These are phyloP conservation scores for Candida ovalis DNA, from an alignment of 805 yeast genomes.

Conservation along the genomic window DNA sequence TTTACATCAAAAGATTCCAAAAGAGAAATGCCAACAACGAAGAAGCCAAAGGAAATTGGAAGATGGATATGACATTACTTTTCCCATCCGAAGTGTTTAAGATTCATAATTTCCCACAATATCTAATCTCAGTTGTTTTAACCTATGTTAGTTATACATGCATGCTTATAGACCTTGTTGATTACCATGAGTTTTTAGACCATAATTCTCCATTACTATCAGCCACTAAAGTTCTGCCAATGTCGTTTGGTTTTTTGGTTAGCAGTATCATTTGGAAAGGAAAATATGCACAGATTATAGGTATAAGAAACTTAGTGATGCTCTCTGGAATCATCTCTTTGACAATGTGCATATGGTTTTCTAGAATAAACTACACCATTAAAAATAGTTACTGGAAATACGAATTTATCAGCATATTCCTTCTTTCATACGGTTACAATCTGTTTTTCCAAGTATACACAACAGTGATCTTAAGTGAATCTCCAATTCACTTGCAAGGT, in stretches of 20 bases:
- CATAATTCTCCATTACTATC: conserved; percentile 31
- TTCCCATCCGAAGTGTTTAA: conserved; percentile 20
- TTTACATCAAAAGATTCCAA: conserved; percentile 4
- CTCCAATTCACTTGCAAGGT: conserved; percentile 39
- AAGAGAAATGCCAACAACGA: neutral
- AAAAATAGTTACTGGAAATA: conserved; percentile 21
- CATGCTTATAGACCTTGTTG: conserved; percentile 7
- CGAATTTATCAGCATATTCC: conserved; percentile 22
- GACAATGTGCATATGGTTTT: conserved; percentile 19
- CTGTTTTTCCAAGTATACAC: conserved; percentile 33
- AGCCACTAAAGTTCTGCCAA: conserved; percentile 35
- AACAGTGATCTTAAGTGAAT: conserved; percentile 27
- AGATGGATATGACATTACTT: conserved; percentile 13
- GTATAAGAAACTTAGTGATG: conserved; percentile 14
- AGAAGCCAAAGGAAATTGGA: conserved; percentile 9
- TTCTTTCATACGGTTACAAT: conserved; percentile 21
- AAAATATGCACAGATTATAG: conserved; percentile 15
- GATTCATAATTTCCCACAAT: conserved; percentile 19
- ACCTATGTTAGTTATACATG: conserved; percentile 7
- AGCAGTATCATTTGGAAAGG: conserved; percentile 24
- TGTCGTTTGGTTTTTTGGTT: conserved; percentile 28
- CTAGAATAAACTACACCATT: conserved; percentile 14
- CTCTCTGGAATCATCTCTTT: conserved; percentile 8
- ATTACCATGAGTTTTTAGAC: conserved; percentile 28
- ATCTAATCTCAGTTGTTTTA: conserved; percentile 7